Conservation (phyloP, 164 flowering plant genomes). For the Dillenia turbinata region DNA sequence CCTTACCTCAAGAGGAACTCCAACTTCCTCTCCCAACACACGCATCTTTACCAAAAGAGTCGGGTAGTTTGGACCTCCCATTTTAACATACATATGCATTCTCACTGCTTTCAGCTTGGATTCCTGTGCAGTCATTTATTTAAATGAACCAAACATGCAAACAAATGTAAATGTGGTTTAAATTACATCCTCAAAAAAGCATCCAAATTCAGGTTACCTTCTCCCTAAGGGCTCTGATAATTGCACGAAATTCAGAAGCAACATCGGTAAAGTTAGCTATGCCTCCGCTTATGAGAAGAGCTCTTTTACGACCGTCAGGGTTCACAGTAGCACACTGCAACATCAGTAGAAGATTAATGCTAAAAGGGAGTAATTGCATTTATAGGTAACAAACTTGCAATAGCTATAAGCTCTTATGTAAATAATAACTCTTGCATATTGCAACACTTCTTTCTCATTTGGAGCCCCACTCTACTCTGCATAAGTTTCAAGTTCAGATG, state of each 20-base stretch:
- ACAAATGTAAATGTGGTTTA: background rate
- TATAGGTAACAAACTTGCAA: background rate
- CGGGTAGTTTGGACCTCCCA: constrained; percentile 20
- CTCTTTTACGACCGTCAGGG: constrained; percentile 21
- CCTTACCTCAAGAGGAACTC: constrained; percentile 48
- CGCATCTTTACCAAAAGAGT: constrained; percentile 52
- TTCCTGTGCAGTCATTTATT: background rate
- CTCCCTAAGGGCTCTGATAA: constrained; percentile 17
- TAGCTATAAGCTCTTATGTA: background rate
- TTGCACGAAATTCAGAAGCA: constrained; percentile 20
- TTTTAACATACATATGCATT: constrained; percentile 16
- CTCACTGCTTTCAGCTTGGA: constrained; percentile 18
- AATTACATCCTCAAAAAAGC: background rate
- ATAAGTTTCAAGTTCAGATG: too few species aligned
- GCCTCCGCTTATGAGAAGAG: constrained; percentile 18
- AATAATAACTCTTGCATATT: too few species aligned
- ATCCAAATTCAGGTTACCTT: constrained; percentile 4
- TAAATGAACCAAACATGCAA: too few species aligned
- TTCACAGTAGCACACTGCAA: constrained; percentile 20
- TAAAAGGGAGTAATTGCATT: background rate
- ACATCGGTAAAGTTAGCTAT: constrained; percentile 23
- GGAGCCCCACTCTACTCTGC: too few species aligned
- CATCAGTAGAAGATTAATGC: too few species aligned
- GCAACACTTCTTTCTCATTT: too few species aligned
- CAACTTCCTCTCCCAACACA: constrained; percentile 45